Evolutionary conservation across 2,329 filamentous ascomycete genomes (phyloP).

Genomic region (Microcyclosporella mali): DNA sequence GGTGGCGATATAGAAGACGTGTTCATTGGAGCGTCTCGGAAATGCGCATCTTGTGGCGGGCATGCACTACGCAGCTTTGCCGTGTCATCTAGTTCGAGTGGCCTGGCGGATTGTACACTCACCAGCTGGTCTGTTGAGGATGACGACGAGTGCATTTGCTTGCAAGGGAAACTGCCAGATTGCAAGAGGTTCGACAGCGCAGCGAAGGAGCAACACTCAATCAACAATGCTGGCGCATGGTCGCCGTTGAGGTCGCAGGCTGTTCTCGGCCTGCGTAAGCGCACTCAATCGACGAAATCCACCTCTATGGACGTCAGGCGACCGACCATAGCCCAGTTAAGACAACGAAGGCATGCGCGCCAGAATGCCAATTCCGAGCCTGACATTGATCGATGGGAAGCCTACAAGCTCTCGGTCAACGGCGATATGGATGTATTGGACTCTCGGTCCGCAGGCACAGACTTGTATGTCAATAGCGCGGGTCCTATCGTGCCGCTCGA

Average conservation of each 20-base stretch:
- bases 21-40: slow-evolving; percentile 30
- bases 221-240: slow-evolving; percentile 20
- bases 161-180: slow-evolving; percentile 7
- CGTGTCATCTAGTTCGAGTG: slow-evolving; percentile 48
- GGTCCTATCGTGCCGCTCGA: slow-evolving; percentile 62
- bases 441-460: slow-evolving; percentile 35
- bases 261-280: slow-evolving; percentile 23
- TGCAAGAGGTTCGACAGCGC: slow-evolving; percentile 14
- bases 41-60: slow-evolving; percentile 48
- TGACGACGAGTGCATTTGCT: slow-evolving; percentile 26
- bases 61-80: slow-evolving; percentile 57
- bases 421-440: slow-evolving; percentile 36
- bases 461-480: slow-evolving; percentile 58
- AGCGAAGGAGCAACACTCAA: slow-evolving; percentile 6
- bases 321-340: slow-evolving; percentile 5
- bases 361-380: slow-evolving; percentile 10
- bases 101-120: slow-evolving; percentile 12
- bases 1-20: slow-evolving; percentile 8
- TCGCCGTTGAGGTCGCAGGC: slow-evolving; percentile 16
- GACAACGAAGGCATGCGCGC: slow-evolving; percentile 13
- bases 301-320: background rate
- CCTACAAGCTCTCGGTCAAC: slow-evolving; percentile 45
- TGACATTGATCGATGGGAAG: slow-evolving; percentile 44
- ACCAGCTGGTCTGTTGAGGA: slow-evolving; percentile 21
- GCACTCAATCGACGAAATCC: slow-evolving; percentile 11